Evolutionary conservation across 148 eudicot species (phyloP).

Genomic region (Camellia lanceoleosa): DNA sequence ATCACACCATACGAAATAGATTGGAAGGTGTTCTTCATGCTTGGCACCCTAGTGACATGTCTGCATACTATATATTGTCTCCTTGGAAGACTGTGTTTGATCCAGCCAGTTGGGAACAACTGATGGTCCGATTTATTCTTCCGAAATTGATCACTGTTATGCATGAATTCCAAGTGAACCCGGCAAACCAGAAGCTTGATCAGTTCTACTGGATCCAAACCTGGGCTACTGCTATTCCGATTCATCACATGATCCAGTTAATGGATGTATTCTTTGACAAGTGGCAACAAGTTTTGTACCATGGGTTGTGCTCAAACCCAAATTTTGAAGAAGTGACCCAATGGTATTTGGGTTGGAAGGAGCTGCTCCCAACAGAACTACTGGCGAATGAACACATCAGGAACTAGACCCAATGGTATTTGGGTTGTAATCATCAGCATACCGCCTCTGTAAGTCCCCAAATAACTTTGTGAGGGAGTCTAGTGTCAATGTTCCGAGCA

Average conservation of each 20-base stretch:
- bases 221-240: slow-evolving; percentile 73
- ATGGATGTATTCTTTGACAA: slow-evolving; percentile 81
- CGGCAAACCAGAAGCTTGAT: slow-evolving; percentile 68
- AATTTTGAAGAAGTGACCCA: slow-evolving; percentile 65
- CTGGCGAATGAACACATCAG: slow-evolving; percentile 46
- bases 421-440: slow-evolving; percentile 68
- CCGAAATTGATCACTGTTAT: slow-evolving; percentile 65
- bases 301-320: slow-evolving; percentile 67
- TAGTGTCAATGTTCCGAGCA: slow-evolving; percentile 54
- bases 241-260: slow-evolving; percentile 66
- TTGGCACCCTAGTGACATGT: slow-evolving; percentile 90
- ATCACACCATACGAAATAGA: slow-evolving; percentile 56
- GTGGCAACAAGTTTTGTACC: slow-evolving; percentile 77
- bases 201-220: slow-evolving; percentile 62
- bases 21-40: slow-evolving; percentile 70
- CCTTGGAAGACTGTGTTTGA: slow-evolving; percentile 92
- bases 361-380: slow-evolving; percentile 46
- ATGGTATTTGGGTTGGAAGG: slow-evolving; percentile 64
- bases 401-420: too few species aligned
- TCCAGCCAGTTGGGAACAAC: slow-evolving; percentile 78
- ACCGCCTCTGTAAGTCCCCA: slow-evolving; percentile 48
- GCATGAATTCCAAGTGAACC: slow-evolving; percentile 77
- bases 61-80: slow-evolving; percentile 57
- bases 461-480: slow-evolving; percentile 61
- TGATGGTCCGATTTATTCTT: slow-evolving; percentile 66